Evolutionary conservation across 805 yeast species (phyloP).

Genomic region (Yarrowia phangngaensis): DNA sequence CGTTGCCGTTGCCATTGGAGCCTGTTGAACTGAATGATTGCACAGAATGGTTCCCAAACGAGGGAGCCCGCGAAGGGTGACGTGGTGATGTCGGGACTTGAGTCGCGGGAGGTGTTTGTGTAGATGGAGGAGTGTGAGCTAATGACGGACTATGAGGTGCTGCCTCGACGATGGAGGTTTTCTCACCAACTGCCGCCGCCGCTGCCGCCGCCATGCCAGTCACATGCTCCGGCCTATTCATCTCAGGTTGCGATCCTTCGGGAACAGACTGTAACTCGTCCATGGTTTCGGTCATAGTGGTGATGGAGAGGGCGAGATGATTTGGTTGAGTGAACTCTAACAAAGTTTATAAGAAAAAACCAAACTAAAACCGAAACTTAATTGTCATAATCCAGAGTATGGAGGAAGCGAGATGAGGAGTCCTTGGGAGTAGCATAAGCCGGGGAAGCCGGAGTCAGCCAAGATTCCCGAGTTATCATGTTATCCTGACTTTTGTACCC

Average conservation of each 20-base stretch:
- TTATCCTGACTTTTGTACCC: no score
- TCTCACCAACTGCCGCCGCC: no score
- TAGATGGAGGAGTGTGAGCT: background rate
- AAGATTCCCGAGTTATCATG: no score
- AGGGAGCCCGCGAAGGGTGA: background rate
- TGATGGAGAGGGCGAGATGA: constrained; percentile 21
- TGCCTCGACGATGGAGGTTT: no score
- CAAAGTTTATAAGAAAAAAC: constrained; percentile 11
- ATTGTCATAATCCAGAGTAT: no score
- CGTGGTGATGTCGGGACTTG: background rate
- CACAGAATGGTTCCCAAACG: constrained; percentile 3
- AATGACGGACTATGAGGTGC: background rate
- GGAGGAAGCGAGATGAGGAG: no score
- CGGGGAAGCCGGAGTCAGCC: no score
- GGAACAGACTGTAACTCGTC: constrained; percentile 25
- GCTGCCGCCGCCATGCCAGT: background rate
- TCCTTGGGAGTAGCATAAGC: no score
- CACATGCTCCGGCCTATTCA: background rate
- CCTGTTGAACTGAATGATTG: background rate
- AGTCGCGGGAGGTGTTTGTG: background rate
- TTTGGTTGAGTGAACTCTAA: constrained; percentile 23
- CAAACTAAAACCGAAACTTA: background rate
- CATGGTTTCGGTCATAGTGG: constrained; percentile 17
- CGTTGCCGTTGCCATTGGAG: no score
- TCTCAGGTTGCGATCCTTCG: constrained; percentile 6